Evolutionary conservation across 208 protist genomes (phyloP), one percentile per base, ranked within the genome.

Genomic region (Leishmania arabica): DNA sequence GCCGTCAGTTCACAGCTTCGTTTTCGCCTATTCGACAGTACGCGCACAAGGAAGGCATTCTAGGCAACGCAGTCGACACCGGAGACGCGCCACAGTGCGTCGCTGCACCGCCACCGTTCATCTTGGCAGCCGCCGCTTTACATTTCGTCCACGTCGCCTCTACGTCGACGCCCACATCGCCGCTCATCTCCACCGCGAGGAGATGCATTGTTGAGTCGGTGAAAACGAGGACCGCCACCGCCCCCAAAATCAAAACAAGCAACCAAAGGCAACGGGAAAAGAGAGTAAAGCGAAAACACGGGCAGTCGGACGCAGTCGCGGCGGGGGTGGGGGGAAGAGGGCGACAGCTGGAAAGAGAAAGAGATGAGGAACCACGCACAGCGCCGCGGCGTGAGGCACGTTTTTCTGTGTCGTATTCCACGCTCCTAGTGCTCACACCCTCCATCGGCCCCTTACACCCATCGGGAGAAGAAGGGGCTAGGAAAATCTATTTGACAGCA

Each of bases 1-100:
- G 87, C 87, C 15, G 91, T 82, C 53, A 95, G 86, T 82, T 93
- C 89, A 51, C 88, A 92, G 69, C 88, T 88, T 17, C 92, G 70
- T 27, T 78, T 85, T n/a, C 79, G 47, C 6, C 75, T 42, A 65
- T 89, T 88, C 0, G 79, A 53, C 11, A 82, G 84, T 7, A 92
- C 77, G 27, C 65, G 56, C 0, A 93, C 88, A 31, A 84, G 74
- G 68, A 95, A 93, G 0, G 88, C 82, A 76, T 92, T 93, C 73
- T 88, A 89, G 11, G 86, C 88, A n/a, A 89, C 27, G 88, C 91
- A 95, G 60, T 86, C 75, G 8, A 90, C 85, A 9, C 76, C 66
- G 0, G 81, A 82, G 1, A 90, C 84, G 34, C 80, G 65, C 17
- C 90, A 73, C 45, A 93, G 85, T n/a, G 81, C 80, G 47, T 90